These are phyloP conservation scores for Choiromyces venosus DNA, from an alignment of 495 filamentous ascomycete species.

Conservation along the genomic window DNA sequence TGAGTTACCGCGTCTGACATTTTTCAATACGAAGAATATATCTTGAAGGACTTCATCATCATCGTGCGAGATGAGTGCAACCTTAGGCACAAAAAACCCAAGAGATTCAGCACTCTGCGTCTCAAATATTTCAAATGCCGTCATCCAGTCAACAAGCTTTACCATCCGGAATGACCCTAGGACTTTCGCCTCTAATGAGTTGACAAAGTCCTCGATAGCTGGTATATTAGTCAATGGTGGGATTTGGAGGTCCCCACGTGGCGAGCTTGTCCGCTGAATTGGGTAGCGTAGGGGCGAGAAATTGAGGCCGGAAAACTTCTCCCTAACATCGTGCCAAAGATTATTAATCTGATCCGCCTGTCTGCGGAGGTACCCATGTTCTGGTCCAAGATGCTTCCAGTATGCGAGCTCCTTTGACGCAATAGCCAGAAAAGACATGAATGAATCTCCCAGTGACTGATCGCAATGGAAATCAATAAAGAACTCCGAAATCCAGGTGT, in stretches of 20 bases:
- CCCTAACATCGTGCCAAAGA: slow-evolving; percentile 40
- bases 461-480: slow-evolving; percentile 43
- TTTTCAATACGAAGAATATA: slow-evolving; percentile 40
- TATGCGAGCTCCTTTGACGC: slow-evolving; percentile 36
- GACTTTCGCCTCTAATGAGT: slow-evolving; percentile 34
- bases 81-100: slow-evolving; percentile 42
- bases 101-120: slow-evolving; percentile 42
- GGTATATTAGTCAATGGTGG: slow-evolving; percentile 24
- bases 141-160: slow-evolving; percentile 43
- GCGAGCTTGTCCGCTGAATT: slow-evolving; percentile 3
- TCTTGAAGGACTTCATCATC: slow-evolving; percentile 43
- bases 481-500: slow-evolving; percentile 42
- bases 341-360: slow-evolving; percentile 39
- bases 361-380: slow-evolving; percentile 30
- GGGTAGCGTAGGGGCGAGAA: slow-evolving; percentile 38
- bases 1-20: slow-evolving; percentile 37
- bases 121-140: slow-evolving; percentile 43
- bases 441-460: slow-evolving; percentile 38
- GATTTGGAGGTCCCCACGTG: slow-evolving; percentile 25
- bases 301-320: slow-evolving; percentile 37
- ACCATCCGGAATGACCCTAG: slow-evolving; percentile 37
- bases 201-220: slow-evolving; percentile 40
- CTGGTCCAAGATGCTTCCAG: slow-evolving; percentile 31
- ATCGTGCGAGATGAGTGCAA: slow-evolving; percentile 39
- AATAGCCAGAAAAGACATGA: slow-evolving; percentile 40